Base-by-base conservation (phyloP, 2,329 filamentous ascomycete genomes). In the Calcarisporium arbuscula region DNA sequence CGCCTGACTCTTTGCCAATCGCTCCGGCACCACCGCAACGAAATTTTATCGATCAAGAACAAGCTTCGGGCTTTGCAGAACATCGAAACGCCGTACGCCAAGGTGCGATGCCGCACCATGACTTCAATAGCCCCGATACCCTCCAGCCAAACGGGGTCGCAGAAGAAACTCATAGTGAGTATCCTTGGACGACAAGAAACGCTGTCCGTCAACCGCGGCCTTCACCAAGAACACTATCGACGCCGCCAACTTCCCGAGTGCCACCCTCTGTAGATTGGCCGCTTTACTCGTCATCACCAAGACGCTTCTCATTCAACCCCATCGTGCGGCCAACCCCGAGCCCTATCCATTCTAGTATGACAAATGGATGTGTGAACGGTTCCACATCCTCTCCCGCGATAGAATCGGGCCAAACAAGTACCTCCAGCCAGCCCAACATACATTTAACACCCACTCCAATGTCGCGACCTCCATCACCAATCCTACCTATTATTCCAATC, bases 1-100 rank as follows among this genome's bases (percentile, higher is more conserved):
- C 70, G 2, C 73, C 74, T 6, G 72, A 76, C 19, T 79, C 75
- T 1, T 57, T 81, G 3, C 76, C 77, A 10, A 54, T 80, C 1
- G 69, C 70, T 2, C 53, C 57, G 43, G 54, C 60, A 46, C 52
- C 58, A 39, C 34, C 52, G 34, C 42, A 58, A 54, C 41, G 61
- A 49, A 43, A 57, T 54, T 41, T 51, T 50, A 42, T 65, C 54
- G 43, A 67, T 54, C 41, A 55, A 50, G 67, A 67, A 21, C 47
- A 53, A 2, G 49, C 46, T 30, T 48, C 51, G 12, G 42, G 42
- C 27, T 41, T 44, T 14, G 34, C 45, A 5, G 54, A 57, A 14
- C 51, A 51, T 35, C 48, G 49, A 9, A 55, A 61, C 27, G 47
- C 49, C 19, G 49, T 54, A 16, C 51, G 51, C 19, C 48, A 49